Conservation (phyloP, 164 flowering plant species). For the Malania oleifera region DNA sequence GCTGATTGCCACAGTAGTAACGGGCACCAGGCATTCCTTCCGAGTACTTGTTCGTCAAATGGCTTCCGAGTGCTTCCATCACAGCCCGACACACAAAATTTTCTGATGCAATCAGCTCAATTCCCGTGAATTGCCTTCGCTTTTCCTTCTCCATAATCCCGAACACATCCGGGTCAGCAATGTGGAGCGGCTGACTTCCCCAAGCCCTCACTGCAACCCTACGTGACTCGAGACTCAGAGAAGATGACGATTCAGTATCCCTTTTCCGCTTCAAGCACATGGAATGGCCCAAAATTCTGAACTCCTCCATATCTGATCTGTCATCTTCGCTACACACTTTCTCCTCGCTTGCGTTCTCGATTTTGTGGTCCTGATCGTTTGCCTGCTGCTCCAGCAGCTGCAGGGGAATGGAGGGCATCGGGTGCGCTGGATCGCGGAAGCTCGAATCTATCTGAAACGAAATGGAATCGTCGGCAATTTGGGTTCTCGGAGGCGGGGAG, state of each 20-base stretch:
- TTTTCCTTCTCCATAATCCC: conserved; percentile 79
- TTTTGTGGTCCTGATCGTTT: background rate
- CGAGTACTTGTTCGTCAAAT: conserved; percentile 71
- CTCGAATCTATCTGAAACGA: conserved; percentile 31
- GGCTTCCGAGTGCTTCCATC: conserved; percentile 74
- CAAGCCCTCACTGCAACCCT: conserved; percentile 39
- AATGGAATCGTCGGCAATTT: conserved; percentile 26
- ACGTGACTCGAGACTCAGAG: conserved; percentile 31
- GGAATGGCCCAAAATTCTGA: conserved; percentile 56
- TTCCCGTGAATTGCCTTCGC: conserved; percentile 51
- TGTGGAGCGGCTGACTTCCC: conserved; percentile 47
- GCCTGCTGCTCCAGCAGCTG: conserved; percentile 23
- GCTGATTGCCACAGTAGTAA: conserved; percentile 70
- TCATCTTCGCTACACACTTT: conserved; percentile 15
- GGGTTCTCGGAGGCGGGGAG: conserved; percentile 16
- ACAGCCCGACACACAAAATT: conserved; percentile 71
- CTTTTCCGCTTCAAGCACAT: conserved; percentile 57
- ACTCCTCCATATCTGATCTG: conserved; percentile 43
- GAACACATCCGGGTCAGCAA: conserved; percentile 53
- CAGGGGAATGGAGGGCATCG: conserved; percentile 21
- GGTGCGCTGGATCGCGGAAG: conserved; percentile 18
- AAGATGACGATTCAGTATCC: conserved; percentile 28
- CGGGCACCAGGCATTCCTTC: conserved; percentile 80
- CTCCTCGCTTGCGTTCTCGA: background rate
- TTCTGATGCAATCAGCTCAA: conserved; percentile 77